These are phyloP conservation scores for Capsicum chinense DNA, from an alignment of 257 asterid genomes.

Conservation along the genomic window DNA sequence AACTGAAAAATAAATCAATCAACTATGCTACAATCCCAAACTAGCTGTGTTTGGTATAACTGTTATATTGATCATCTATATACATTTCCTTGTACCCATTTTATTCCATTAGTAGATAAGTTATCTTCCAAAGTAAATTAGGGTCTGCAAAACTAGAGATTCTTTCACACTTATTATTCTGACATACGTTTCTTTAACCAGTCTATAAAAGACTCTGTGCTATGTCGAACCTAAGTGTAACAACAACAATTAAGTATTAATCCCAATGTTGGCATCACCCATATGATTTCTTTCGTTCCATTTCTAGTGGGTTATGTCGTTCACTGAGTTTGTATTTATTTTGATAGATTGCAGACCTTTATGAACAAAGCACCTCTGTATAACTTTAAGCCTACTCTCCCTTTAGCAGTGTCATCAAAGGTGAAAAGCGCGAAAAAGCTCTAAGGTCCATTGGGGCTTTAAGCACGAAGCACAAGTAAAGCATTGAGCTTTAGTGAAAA, in stretches of 20 bases:
- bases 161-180: neutral
- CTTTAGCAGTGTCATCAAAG: too few species aligned
- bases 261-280: neutral
- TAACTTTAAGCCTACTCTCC: too few species aligned
- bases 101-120: neutral
- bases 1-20: conserved; percentile 12
- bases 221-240: neutral
- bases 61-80: neutral
- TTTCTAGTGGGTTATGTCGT: neutral
- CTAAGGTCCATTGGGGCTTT: too few species aligned
- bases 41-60: neutral
- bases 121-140: neutral
- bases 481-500: too few species aligned
- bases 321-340: neutral
- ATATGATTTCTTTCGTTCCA: neutral
- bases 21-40: neutral
- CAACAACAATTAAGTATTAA: neutral
- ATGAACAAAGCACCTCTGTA: too few species aligned
- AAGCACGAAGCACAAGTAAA: too few species aligned
- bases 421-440: too few species aligned
- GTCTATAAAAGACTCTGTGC: neutral
- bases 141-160: neutral
- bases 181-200: neutral
- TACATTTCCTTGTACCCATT: neutral
- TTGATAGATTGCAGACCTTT: too few species aligned